phyloP scores from a whole-genome alignment of 805 yeast species.

The Candida railenensis region DNA sequence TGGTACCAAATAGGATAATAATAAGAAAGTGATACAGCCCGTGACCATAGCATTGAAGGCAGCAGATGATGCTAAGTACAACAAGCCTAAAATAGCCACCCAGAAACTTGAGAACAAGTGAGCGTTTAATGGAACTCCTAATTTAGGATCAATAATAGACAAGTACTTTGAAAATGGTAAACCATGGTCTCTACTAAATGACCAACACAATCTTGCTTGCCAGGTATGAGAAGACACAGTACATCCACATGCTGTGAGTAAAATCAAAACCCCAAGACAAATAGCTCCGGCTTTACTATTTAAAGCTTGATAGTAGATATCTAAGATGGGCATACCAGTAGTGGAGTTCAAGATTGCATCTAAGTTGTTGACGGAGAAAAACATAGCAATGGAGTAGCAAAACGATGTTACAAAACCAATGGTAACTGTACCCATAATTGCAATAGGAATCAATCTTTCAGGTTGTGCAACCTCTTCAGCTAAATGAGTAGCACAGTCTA shows the following conservation, averaged over 20 bases:
- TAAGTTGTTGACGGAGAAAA: constrained; percentile 35
- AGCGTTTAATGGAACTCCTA: constrained; percentile 40
- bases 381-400: constrained; percentile 40
- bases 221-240: constrained; percentile 42
- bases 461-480: constrained; percentile 41
- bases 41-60: constrained; percentile 38
- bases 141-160: constrained; percentile 34
- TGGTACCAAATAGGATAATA: constrained; percentile 37
- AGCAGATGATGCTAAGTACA: constrained; percentile 34
- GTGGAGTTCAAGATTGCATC: constrained; percentile 23
- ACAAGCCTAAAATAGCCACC: constrained; percentile 36
- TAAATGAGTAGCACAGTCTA: constrained; percentile 42
- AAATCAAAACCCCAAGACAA: constrained; percentile 32
- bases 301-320: constrained; percentile 40
- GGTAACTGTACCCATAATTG: constrained; percentile 39
- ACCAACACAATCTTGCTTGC: constrained; percentile 46
- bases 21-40: constrained; percentile 37
- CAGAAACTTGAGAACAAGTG: constrained; percentile 34
- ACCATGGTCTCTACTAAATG: constrained; percentile 43
- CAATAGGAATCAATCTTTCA: constrained; percentile 38
- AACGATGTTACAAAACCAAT: constrained; percentile 40
- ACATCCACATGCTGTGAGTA: constrained; percentile 37
- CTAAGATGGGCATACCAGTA: constrained; percentile 41
- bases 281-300: constrained; percentile 34
- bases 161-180: constrained; percentile 41